A percentile compares a stretch with the other conserved stretches of the same genome.
Conservation (phyloP, 2,329 filamentous ascomycete genomes). For the Alternaria incomplexa region DNA sequence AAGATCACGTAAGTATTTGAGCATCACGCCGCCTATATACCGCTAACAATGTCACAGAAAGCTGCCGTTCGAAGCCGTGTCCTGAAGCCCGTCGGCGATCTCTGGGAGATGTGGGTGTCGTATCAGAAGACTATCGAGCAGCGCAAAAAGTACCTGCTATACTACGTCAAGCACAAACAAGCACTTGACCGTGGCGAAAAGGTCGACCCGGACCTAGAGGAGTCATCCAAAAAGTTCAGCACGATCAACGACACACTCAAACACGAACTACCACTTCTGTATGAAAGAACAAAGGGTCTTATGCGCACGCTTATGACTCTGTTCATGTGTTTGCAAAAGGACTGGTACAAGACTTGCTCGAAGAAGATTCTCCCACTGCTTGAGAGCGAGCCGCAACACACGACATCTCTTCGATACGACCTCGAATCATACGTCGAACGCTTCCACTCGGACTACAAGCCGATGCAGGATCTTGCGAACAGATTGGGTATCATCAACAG, state of each 20-base stretch:
- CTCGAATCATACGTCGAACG: constrained; percentile 75
- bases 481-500: constrained; percentile 81
- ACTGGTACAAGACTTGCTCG: constrained; percentile 84
- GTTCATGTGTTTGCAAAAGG: constrained; percentile 81
- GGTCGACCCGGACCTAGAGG: constrained; percentile 81
- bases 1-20: constrained; percentile 73
- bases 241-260: constrained; percentile 93
- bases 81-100: constrained; percentile 79
- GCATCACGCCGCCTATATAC: not conserved
- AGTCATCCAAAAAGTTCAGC: constrained; percentile 86
- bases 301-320: constrained; percentile 83
- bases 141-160: constrained; percentile 87
- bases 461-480: constrained; percentile 71
- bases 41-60: constrained; percentile 51
- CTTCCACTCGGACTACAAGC: constrained; percentile 80
- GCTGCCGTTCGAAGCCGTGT: constrained; percentile 77
- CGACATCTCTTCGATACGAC: constrained; percentile 64
- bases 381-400: constrained; percentile 56
- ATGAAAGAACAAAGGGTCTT: constrained; percentile 78
- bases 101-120: constrained; percentile 80
- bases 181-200: constrained; percentile 83
- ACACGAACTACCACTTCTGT: constrained; percentile 86
- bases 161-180: constrained; percentile 82
- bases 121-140: constrained; percentile 92
- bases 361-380: constrained; percentile 81